Percentiles rank a stretch among this genome's conserved stretches.
Evolutionary conservation across 2,329 filamentous ascomycete genomes (phyloP).

Genomic region (Penicillium sp.): DNA sequence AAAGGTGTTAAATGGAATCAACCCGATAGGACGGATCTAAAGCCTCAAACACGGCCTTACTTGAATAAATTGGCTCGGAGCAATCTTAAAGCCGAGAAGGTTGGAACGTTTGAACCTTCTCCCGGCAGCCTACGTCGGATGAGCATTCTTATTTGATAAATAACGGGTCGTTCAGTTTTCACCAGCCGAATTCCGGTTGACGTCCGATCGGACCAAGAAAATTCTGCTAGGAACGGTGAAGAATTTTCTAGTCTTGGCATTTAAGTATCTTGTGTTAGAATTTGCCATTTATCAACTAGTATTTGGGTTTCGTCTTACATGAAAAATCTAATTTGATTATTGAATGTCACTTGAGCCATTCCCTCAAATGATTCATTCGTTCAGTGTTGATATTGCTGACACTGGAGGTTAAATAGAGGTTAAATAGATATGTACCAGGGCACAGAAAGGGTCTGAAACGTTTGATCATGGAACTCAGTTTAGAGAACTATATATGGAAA

Average conservation of each 20-base stretch:
- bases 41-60: not conserved
- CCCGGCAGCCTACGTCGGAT: not conserved
- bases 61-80: not conserved
- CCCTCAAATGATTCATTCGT: too few relatives aligned
- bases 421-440: too few relatives aligned
- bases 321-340: not conserved
- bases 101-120: too few relatives aligned
- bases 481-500: not conserved
- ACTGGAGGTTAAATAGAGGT: too few relatives aligned
- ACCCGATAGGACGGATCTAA: not conserved
- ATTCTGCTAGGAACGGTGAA: not conserved
- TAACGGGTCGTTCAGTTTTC: not conserved
- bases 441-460: not conserved
- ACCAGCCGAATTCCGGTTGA: not conserved
- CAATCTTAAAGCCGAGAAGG: too few relatives aligned
- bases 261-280: not conserved
- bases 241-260: conserved; percentile 1
- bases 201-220: not conserved
- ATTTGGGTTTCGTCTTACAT: not conserved
- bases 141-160: not conserved
- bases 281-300: not conserved
- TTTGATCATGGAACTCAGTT: not conserved
- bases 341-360: not conserved
- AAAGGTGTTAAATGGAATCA: not conserved
- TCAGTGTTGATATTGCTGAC: too few relatives aligned